phyloP scores from a whole-genome alignment of 192 early-diverging fungal genomes.

The Rhizoclosmatium sp. region DNA sequence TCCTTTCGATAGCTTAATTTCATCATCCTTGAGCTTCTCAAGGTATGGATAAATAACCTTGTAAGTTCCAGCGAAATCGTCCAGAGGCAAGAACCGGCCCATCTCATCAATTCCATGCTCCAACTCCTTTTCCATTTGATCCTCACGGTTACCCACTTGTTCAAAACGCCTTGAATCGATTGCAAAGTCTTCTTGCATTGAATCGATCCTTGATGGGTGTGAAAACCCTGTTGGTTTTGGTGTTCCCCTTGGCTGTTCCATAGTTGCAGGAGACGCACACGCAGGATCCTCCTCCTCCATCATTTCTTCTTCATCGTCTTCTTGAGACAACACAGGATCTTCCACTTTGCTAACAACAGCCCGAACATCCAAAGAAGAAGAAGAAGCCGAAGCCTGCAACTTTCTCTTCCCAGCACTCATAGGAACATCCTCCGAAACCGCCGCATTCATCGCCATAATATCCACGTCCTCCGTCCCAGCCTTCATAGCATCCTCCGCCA shows the following conservation, averaged over 20 bases:
- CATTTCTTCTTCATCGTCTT: neutral
- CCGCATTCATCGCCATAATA: neutral
- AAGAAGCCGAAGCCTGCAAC: neutral
- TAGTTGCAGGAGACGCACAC: neutral
- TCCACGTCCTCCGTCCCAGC: neutral
- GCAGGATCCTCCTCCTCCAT: neutral
- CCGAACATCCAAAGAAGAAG: neutral
- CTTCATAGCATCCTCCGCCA: constrained; percentile 32
- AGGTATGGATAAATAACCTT: constrained; percentile 29
- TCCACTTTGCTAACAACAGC: neutral
- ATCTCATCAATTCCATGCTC: constrained; percentile 23
- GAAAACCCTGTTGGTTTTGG: neutral
- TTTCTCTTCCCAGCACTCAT: neutral
- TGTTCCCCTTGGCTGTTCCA: neutral
- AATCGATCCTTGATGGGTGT: neutral
- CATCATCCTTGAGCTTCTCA: constrained; percentile 14
- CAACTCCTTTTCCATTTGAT: constrained; percentile 21
- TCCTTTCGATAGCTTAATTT: constrained; percentile 19
- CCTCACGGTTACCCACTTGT: neutral
- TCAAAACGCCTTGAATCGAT: neutral
- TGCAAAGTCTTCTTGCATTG: neutral
- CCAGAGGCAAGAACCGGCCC: constrained; percentile 30
- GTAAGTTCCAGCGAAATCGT: constrained; percentile 21
- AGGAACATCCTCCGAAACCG: neutral
- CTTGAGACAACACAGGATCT: neutral